Conservation (phyloP, 2,329 filamentous ascomycete species). For the Fusarium newnesense region DNA sequence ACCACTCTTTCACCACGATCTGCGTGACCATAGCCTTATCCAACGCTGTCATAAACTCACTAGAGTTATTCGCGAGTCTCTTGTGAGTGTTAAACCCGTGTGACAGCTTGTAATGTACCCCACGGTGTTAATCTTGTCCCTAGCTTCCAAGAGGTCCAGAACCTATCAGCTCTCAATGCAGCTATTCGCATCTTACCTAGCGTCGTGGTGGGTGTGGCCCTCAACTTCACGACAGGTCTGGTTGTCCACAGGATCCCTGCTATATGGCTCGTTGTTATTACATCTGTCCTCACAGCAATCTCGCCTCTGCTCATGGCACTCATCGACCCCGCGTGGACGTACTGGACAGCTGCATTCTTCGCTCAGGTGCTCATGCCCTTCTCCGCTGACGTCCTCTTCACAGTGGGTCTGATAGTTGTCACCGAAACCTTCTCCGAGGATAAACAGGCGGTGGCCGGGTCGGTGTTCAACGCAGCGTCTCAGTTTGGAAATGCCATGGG, state of each 20-base stretch:
- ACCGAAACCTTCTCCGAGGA: slow-evolving; percentile 64
- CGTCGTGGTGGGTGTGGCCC: slow-evolving; percentile 54
- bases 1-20: slow-evolving; percentile 63
- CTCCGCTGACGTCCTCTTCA: slow-evolving; percentile 62
- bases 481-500: slow-evolving; percentile 66
- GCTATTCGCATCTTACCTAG: slow-evolving; percentile 57
- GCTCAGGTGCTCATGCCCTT: slow-evolving; percentile 56
- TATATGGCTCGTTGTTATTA: slow-evolving; percentile 52
- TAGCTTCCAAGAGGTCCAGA: slow-evolving; percentile 63
- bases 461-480: slow-evolving; percentile 68
- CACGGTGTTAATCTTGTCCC: background rate
- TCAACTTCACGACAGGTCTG: slow-evolving; percentile 58
- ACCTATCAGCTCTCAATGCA: slow-evolving; percentile 55
- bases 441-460: slow-evolving; percentile 68
- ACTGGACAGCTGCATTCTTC: slow-evolving; percentile 61
- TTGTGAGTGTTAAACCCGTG: slow-evolving; percentile 52
- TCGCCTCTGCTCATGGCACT: slow-evolving; percentile 67
- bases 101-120: background rate
- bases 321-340: slow-evolving; percentile 57
- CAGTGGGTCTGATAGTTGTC: slow-evolving; percentile 64
- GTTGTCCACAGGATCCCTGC: slow-evolving; percentile 56
- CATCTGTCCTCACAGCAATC: slow-evolving; percentile 54
- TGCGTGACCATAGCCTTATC: slow-evolving; percentile 62
- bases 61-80: slow-evolving; percentile 60
- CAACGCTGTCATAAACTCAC: slow-evolving; percentile 56